Evolutionary conservation across 345 rosid species (phyloP).

Genomic region (Euphorbia peplus): DNA sequence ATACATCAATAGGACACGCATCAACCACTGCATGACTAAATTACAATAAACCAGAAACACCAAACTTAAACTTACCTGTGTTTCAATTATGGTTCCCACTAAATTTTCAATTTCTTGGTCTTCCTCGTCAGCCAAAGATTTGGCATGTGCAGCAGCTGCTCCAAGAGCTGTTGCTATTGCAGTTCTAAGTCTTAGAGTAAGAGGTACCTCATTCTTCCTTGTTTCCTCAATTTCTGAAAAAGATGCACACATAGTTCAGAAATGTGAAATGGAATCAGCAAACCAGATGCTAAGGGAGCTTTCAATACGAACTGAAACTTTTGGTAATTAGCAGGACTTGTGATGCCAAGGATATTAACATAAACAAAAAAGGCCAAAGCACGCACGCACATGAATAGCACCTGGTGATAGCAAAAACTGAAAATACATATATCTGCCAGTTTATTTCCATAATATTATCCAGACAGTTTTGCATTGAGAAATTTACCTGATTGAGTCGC

Average conservation of each 20-base stretch:
- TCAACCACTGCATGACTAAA: slow-evolving; percentile 11
- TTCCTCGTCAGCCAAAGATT: slow-evolving; percentile 82
- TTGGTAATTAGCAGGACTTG: too few relatives aligned
- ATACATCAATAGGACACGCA: slow-evolving; percentile 8
- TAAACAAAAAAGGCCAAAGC: too few relatives aligned
- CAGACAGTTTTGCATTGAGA: background rate
- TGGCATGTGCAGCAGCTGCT: slow-evolving; percentile 75
- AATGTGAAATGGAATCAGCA: background rate
- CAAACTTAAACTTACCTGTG: slow-evolving; percentile 51
- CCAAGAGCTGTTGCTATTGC: slow-evolving; percentile 79
- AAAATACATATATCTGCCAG: background rate
- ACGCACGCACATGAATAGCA: too few relatives aligned
- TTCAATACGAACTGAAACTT: background rate
- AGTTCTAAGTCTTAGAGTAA: slow-evolving; percentile 63
- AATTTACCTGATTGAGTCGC: slow-evolving; percentile 37
- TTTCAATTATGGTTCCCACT: slow-evolving; percentile 54
- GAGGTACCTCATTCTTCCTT: slow-evolving; percentile 45
- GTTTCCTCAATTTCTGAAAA: slow-evolving; percentile 44
- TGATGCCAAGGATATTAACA: too few relatives aligned
- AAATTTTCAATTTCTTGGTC: slow-evolving; percentile 66
- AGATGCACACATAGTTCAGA: slow-evolving; percentile 3
- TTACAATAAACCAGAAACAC: background rate
- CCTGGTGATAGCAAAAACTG: background rate
- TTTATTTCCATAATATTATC: background rate
- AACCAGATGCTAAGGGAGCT: background rate